Conservation (phyloP, 805 yeast genomes). For the Pichia heedii region DNA sequence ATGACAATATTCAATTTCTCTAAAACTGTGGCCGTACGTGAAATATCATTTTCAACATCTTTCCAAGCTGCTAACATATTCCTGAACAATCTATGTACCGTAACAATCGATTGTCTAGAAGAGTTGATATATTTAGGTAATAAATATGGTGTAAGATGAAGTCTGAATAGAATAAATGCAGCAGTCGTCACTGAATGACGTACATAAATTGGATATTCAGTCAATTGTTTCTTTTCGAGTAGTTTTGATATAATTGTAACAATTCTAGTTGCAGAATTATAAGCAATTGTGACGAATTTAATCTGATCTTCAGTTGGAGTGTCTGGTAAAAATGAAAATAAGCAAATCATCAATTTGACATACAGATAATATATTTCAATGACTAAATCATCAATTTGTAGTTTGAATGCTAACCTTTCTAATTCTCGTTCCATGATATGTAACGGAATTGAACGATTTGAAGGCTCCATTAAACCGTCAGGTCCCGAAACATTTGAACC, state of each 20-base stretch:
- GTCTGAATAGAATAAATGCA: conserved; percentile 67
- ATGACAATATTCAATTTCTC: conserved; percentile 83
- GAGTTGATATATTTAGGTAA: conserved; percentile 73
- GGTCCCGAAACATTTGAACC: conserved; percentile 79
- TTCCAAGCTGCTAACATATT: conserved; percentile 90
- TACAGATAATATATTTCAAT: conserved; percentile 75
- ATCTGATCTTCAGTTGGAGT: conserved; percentile 83
- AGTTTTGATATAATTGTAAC: conserved; percentile 69
- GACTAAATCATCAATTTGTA: conserved; percentile 56
- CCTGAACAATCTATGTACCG: conserved; percentile 80
- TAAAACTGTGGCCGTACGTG: conserved; percentile 82
- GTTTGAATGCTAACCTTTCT: conserved; percentile 56
- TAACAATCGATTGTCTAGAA: conserved; percentile 87
- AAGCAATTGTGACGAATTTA: conserved; percentile 73
- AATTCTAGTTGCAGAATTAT: conserved; percentile 69
- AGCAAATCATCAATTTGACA: conserved; percentile 71
- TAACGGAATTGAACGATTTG: conserved; percentile 71
- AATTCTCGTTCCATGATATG: conserved; percentile 73
- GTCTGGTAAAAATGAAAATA: conserved; percentile 86
- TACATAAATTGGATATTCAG: conserved; percentile 78
- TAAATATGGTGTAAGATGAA: conserved; percentile 70
- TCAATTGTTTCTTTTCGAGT: conserved; percentile 57
- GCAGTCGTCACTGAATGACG: conserved; percentile 81
- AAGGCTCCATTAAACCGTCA: conserved; percentile 81
- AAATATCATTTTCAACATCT: conserved; percentile 80